These are phyloP conservation scores for Trifolium repens DNA, from an alignment of 306 rosid species.

Conservation along the genomic window DNA sequence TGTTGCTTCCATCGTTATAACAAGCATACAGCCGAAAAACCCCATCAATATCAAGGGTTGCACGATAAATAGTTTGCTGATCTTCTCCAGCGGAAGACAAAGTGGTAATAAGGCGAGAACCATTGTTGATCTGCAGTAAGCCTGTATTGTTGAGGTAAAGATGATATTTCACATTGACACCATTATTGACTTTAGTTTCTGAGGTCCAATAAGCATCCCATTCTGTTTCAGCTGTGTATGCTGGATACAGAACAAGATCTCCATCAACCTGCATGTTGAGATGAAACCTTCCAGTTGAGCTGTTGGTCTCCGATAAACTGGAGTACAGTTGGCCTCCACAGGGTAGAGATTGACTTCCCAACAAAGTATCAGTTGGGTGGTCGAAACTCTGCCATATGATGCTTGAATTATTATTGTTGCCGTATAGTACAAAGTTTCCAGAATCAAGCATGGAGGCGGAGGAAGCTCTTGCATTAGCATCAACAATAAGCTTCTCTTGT, in stretches of 20 bases:
- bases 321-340: constrained; percentile 12
- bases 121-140: neutral
- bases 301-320: constrained; percentile 24
- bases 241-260: constrained; percentile 44
- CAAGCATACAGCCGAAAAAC: constrained; percentile 6
- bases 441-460: constrained; percentile 52
- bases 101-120: neutral
- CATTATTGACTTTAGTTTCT: rapidly evolving
- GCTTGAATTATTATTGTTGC: neutral
- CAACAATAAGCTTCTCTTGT: constrained; percentile 26
- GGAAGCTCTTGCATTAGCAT: constrained; percentile 17
- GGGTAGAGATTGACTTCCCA: constrained; percentile 41
- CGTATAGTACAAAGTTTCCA: constrained; percentile 47
- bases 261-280: constrained; percentile 45
- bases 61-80: constrained; percentile 20
- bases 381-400: constrained; percentile 54
- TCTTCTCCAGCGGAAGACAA: neutral
- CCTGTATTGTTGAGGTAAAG: constrained; percentile 40
- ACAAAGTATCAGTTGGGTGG: constrained; percentile 42
- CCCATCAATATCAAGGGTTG: constrained; percentile 45
- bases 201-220: constrained; percentile 40
- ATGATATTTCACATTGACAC: neutral
- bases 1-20: neutral
- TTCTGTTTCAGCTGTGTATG: neutral
- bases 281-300: constrained; percentile 33